These are phyloP conservation scores for Cornus suecica DNA, from an alignment of 148 eudicot genomes.

Conservation along the genomic window DNA sequence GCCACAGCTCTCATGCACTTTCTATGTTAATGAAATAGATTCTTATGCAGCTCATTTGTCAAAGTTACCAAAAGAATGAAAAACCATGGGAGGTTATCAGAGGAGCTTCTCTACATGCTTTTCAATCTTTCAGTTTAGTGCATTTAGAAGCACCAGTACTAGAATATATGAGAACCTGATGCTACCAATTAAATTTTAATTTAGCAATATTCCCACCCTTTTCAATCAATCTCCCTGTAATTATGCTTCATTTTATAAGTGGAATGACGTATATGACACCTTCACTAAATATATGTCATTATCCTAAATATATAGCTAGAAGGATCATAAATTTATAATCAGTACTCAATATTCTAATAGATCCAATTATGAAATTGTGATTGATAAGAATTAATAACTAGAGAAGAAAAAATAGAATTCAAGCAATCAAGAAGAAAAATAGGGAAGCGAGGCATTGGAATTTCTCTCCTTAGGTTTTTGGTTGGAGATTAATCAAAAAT, in stretches of 20 bases:
- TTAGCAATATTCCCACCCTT: not conserved
- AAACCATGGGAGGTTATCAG: not conserved
- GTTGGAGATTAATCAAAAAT: too few species aligned
- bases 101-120: not conserved
- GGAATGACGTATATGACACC: not conserved
- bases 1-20: too few species aligned
- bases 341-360: not conserved
- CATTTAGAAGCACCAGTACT: not conserved
- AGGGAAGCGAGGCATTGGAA: too few species aligned
- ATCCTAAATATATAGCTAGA: not conserved
- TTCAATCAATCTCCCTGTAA: not conserved
- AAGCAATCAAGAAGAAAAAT: too few species aligned
- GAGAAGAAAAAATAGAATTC: not conserved
- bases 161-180: not conserved
- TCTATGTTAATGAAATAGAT: too few species aligned
- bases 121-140: too few species aligned
- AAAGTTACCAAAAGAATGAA: not conserved
- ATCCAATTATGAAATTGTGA: not conserved
- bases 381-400: not conserved
- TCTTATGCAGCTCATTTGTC: not conserved
- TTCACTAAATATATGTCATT: not conserved
- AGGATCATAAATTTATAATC: not conserved
- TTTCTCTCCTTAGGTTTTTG: too few species aligned
- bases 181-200: not conserved
- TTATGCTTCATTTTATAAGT: not conserved